Evolutionary conservation across 371 early-diverging fungal species (phyloP).

Genomic region (Chytridium lagenaria): DNA sequence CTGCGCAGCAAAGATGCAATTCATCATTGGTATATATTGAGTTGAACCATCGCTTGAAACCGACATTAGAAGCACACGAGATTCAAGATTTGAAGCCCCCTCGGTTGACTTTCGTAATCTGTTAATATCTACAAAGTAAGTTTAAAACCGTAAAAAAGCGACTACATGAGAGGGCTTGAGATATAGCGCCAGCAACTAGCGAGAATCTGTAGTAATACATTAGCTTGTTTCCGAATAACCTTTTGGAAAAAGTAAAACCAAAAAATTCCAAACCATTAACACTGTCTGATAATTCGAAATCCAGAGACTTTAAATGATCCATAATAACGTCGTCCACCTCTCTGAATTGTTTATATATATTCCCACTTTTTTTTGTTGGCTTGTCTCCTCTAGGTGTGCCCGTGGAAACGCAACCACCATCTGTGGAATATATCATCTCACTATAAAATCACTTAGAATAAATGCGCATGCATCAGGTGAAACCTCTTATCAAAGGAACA

Average conservation of each 20-base stretch:
- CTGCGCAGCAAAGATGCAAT: slow-evolving; percentile 95
- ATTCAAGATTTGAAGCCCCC: slow-evolving; percentile 35
- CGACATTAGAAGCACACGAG: slow-evolving; percentile 85
- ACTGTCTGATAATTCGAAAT: background rate
- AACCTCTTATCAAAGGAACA: slow-evolving; percentile 39
- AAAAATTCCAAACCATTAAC: slow-evolving; percentile 10
- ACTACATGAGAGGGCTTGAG: slow-evolving; percentile 69
- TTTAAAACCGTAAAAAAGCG: background rate
- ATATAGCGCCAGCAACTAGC: slow-evolving; percentile 64
- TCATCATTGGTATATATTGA: slow-evolving; percentile 96
- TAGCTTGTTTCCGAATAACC: background rate
- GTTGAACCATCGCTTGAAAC: slow-evolving; percentile 84
- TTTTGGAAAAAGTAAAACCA: slow-evolving; percentile 8
- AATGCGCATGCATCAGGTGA: background rate
- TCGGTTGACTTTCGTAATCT: slow-evolving; percentile 29
- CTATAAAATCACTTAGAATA: background rate
- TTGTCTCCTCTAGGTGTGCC: background rate
- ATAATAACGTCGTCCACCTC: slow-evolving; percentile 49
- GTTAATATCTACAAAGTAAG: slow-evolving; percentile 34
- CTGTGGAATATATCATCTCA: background rate
- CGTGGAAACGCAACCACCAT: slow-evolving; percentile 14
- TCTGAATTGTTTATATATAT: slow-evolving; percentile 58
- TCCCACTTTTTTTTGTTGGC: slow-evolving; percentile 39
- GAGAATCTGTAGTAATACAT: slow-evolving; percentile 41
- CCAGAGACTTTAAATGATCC: slow-evolving; percentile 28